These are phyloP conservation scores for Colletotrichum plurivorum DNA, from an alignment of 2,329 filamentous ascomycete species.

Conservation along the genomic window DNA sequence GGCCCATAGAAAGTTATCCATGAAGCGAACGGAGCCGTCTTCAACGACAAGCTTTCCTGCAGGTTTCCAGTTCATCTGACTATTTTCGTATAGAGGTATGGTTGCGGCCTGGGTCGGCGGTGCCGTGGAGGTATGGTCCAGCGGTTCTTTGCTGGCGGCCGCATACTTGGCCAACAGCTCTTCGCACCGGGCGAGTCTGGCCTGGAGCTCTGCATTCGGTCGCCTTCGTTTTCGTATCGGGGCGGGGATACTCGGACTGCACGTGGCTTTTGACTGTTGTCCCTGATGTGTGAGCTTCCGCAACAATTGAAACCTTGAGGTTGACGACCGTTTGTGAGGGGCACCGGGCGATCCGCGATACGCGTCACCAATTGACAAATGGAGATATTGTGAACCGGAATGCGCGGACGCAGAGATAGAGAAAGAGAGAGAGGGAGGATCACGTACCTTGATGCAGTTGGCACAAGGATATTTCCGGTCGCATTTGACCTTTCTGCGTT, in stretches of 20 bases:
- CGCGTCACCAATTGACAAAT: not conserved
- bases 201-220: slow-evolving; percentile 73
- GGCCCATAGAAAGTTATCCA: slow-evolving; percentile 68
- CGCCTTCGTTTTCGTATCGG: slow-evolving; percentile 70
- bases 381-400: not conserved
- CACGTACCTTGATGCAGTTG: slow-evolving; percentile 64
- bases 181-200: slow-evolving; percentile 71
- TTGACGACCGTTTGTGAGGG: too few relatives aligned
- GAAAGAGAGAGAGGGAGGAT: not conserved
- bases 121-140: slow-evolving; percentile 5
- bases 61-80: slow-evolving; percentile 55
- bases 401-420: not conserved
- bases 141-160: slow-evolving; percentile 41
- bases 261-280: slow-evolving; percentile 52
- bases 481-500: slow-evolving; percentile 74
- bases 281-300: not conserved
- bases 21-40: slow-evolving; percentile 68
- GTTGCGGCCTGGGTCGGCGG: slow-evolving; percentile 13
- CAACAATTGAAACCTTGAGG: not conserved
- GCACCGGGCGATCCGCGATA: too few relatives aligned
- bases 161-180: slow-evolving; percentile 71
- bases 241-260: slow-evolving; percentile 71
- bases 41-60: slow-evolving; percentile 67
- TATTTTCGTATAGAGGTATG: slow-evolving; percentile 35
- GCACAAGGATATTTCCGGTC: slow-evolving; percentile 71